Base-by-base conservation (phyloP, 768 basidiomycete species). In the Pleurotus pulmonarius region DNA sequence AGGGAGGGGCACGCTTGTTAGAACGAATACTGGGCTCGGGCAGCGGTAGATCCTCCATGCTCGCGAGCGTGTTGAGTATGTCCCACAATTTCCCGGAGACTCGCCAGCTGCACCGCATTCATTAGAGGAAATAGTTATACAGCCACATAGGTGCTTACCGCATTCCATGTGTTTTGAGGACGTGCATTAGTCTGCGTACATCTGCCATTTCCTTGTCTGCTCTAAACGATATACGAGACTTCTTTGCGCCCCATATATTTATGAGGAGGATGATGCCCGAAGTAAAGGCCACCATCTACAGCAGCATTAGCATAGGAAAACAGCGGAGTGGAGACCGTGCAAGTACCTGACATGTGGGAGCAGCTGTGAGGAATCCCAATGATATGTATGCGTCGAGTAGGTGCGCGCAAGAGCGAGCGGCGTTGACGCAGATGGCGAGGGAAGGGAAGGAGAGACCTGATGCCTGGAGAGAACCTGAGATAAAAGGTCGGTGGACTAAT, bases 341-440 rank as follows among this genome's bases (percentile, higher is more conserved):
- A 41, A 34, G 29, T 48, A 11, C 56, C 61, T 46, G 51, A 63
- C 67, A 60, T 64, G 55, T 3, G 46, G 34, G 38, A 56, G 61
- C 13, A 59, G 54, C 39, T 59, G 16, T 43, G 55, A 41, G 20
- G 37, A 12, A 46, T 15, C 52, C 15, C 15, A 40, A 44, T 57
- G 37, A n/a, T 15, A 44, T 57, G 62, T 58, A 48, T 64, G 67
- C 9, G 74, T 70, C 83, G 44, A 86, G 65, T 26, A 91, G 75
- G 46, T 85, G 83, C 20, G 75, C 75, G 48, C 78, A 82, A 0
- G 83, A 83, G 8, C 88, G 75, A 1, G 89, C 85, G 0, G 89
- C 80, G 48, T 87, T 89, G 26, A 83, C 82, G 65, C 87, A 89
- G 46, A 90, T 90, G 0, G 87, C 85, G 6, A 90, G 75, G 0